Conservation (phyloP, 441 rosid species). For the Dalechampia spathulata region DNA sequence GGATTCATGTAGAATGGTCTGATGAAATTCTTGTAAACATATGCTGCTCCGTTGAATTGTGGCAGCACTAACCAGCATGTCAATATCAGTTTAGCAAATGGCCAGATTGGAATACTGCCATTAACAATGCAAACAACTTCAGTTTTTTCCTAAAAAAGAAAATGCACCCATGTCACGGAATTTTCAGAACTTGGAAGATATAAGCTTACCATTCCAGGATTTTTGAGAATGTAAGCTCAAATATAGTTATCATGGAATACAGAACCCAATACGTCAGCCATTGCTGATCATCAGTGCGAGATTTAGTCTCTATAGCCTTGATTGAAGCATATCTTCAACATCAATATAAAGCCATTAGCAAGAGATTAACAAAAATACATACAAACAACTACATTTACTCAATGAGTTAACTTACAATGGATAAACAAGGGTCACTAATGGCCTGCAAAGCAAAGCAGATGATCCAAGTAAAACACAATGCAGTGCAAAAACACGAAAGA, state of each 20-base stretch:
- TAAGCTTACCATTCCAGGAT: constrained; percentile 62
- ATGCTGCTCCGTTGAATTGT: constrained; percentile 89
- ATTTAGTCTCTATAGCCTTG: constrained; percentile 82
- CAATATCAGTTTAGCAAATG: constrained; percentile 60
- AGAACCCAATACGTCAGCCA: constrained; percentile 99
- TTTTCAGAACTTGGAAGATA: neutral
- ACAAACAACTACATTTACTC: too few relatives aligned
- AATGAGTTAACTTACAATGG: constrained; percentile 64
- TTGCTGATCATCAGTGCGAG: constrained; percentile 79
- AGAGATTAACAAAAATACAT: too few relatives aligned
- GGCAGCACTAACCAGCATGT: constrained; percentile 96
- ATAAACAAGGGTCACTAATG: constrained; percentile 79
- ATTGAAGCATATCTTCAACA: constrained; percentile 65
- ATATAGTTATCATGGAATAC: constrained; percentile 70
- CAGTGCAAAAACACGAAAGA: neutral
- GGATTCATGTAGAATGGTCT: constrained; percentile 74
- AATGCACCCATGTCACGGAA: neutral
- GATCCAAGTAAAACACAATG: neutral
- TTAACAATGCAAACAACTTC: neutral
- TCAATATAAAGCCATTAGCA: too few relatives aligned
- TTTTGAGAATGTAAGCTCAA: constrained; percentile 85
- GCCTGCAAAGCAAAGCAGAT: constrained; percentile 37
- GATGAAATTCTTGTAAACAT: constrained; percentile 70
- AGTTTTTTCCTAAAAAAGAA: too few relatives aligned
- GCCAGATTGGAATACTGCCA: constrained; percentile 79